Evolutionary conservation across 148 eudicot species (phyloP), one percentile per base, ranked within the genome.

Genomic region (Fallopia convolvulus): DNA sequence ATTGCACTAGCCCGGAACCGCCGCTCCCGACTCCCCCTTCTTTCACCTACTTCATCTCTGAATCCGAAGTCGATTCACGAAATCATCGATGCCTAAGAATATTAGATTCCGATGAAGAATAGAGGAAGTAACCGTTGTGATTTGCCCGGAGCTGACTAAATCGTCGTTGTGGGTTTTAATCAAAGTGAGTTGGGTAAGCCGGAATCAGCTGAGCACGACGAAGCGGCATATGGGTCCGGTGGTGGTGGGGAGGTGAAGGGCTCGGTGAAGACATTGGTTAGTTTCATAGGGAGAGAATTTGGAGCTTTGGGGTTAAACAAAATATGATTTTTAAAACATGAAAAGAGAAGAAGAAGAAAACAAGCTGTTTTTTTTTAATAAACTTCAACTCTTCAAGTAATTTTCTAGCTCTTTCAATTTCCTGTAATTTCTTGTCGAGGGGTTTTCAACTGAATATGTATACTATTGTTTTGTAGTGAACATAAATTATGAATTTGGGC

Each of bases 31-130:
- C 74, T 76, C 88, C 84, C 7, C 88, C 88, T 9, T 71, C 79
- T 21, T 21, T 85, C 50, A 84, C 88, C n/a, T 85, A 85, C 53
- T 83, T 61, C 76, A 81, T 85, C 7, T 75, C 66, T 8, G 85
- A 86, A 10, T 61, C 81, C 30, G 56, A 14, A 3, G 88, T 84
- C 1, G 3, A 93, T 93, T 23, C 97, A 93, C 72, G 88, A 91
- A 60, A 88, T 91, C 21, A 87, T 93, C 55, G 97, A 93, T 13
- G 93, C 90, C 33, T 90, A 79, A 26, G 98, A 93, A 60, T 94
- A 93, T 8, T 77, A 71, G 66, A 5, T 23, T 61, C 66, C 83
- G 77, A 77, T 63, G 47, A 80, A 72, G 48, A 47, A 70, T 21
- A 78, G 70, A 74, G 63, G 26, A 74, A 78, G 53, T 58, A 78